Conservation (phyloP, 768 basidiomycete genomes). For the Melanogaster broomeanus region DNA sequence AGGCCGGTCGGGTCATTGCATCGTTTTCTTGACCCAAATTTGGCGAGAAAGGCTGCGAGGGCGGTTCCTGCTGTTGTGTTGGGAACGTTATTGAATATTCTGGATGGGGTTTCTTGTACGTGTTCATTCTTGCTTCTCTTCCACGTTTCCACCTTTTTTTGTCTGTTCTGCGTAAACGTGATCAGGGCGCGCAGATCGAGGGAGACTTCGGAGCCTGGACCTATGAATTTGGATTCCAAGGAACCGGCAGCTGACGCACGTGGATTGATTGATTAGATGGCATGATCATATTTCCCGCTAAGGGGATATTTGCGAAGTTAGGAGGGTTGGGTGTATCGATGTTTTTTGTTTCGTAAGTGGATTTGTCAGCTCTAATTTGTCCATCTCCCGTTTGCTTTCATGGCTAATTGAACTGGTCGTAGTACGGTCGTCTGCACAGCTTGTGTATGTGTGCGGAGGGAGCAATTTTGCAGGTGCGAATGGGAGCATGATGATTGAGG, state of each 20-base stretch:
- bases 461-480: conserved; percentile 89
- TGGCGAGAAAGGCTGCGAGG: conserved; percentile 26
- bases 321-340: conserved; percentile 92
- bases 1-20: conserved; percentile 10
- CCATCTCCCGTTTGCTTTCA: not conserved
- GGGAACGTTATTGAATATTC: conserved; percentile 82
- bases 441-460: conserved; percentile 84
- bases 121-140: conserved; percentile 11
- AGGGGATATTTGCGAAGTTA: conserved; percentile 75
- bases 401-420: conserved; percentile 1
- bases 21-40: conserved; percentile 14
- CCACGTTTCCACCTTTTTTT: not conserved
- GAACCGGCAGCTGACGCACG: conserved; percentile 2
- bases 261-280: conserved; percentile 56
- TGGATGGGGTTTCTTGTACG: conserved; percentile 92
- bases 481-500: conserved; percentile 98
- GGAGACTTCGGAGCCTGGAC: too few species aligned
- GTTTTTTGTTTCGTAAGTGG: conserved; percentile 81
- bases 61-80: conserved; percentile 84
- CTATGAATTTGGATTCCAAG: too few species aligned
- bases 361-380: not conserved
- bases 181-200: conserved; percentile 1
- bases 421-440: conserved; percentile 78
- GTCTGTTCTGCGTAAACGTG: conserved; percentile 4
- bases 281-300: conserved; percentile 93